These are phyloP conservation scores for Diutina siamensis DNA, from an alignment of 1,139 yeast genomes.

Conservation along the genomic window DNA sequence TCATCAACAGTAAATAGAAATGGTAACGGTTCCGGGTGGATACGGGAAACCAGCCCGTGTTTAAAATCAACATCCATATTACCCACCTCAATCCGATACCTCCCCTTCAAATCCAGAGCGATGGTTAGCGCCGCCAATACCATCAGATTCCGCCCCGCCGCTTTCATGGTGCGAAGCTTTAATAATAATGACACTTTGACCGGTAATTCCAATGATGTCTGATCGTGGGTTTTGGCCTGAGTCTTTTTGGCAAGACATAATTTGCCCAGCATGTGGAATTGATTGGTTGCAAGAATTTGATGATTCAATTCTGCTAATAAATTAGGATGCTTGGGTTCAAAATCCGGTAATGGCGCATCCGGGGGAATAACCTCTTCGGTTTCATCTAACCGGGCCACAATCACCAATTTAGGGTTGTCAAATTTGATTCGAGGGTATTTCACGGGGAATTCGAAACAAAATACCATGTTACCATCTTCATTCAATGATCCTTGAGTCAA, in stretches of 20 bases:
- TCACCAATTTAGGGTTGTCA: neutral
- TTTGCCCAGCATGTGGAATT: neutral
- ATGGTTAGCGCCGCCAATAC: slow-evolving; percentile 1
- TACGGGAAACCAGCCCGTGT: slow-evolving; percentile 4
- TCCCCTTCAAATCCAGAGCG: neutral
- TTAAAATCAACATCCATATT: slow-evolving; percentile 2
- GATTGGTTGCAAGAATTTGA: neutral
- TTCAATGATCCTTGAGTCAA: neutral
- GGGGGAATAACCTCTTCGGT: neutral
- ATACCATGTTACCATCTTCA: neutral
- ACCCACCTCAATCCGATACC: neutral
- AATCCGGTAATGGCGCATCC: neutral
- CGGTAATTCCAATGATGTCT: neutral
- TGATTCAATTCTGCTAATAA: neutral
- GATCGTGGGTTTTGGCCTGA: neutral
- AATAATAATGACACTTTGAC: neutral
- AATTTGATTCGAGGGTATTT: slow-evolving; percentile 1
- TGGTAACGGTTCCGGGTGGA: slow-evolving; percentile 16
- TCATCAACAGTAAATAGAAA: slow-evolving; percentile 19
- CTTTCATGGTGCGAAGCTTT: slow-evolving; percentile 2
- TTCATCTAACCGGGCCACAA: neutral
- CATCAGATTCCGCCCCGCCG: slow-evolving; percentile 3
- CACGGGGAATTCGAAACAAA: neutral
- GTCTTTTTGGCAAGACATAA: neutral
- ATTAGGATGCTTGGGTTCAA: slow-evolving; percentile 1